Evolutionary conservation across 345 rosid genomes (phyloP), one percentile per base, ranked within the genome.

Genomic region (Populus simonii): DNA sequence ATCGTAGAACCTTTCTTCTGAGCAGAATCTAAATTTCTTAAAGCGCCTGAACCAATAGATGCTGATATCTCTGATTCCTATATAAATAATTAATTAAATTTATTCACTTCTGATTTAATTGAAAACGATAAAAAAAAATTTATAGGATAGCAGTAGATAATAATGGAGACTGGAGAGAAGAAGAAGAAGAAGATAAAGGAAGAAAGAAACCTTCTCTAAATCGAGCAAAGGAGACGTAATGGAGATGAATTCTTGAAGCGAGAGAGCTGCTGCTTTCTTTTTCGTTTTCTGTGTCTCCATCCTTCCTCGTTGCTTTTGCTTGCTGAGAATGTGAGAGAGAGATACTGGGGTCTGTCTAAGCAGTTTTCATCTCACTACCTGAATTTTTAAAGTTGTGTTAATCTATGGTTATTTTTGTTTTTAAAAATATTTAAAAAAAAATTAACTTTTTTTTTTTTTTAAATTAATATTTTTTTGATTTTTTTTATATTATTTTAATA

Each of bases 1-100:
- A 93, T 84, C 11, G 92, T 86, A 7, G 90, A 90, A 45, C 98
- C 98, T 75, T 85, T 89, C 88, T 84, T 90, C 67, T 88, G 96
- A 76, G 97, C 88, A 71, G 86, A 78, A 13, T 89, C 94, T 41
- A 92, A 76, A 82, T 84, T 92, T 71, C 96, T 84, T 8, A 88
- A 86, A 15, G 94, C 85, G 33, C 93, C 94, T 0, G 93, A 85
- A 82, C 75, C 83, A 61, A 93, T 83, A 7, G 98, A 93, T 77
- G 91, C 87, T 38, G 97, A 89, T 66, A 93, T 93, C 85, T 92
- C 98, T 12, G 98, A 91, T 62, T 92, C 97, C 93, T 90, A 13
- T 53, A 39, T 20, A 41, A 61, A 77, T 23, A 36, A 47, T 13
- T 47, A 47, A 47, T 0, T 3, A 10, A 13, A 47, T 15, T 47